Evolutionary conservation across 2,329 filamentous ascomycete genomes (phyloP).

Genomic region (Colletotrichum scovillei): DNA sequence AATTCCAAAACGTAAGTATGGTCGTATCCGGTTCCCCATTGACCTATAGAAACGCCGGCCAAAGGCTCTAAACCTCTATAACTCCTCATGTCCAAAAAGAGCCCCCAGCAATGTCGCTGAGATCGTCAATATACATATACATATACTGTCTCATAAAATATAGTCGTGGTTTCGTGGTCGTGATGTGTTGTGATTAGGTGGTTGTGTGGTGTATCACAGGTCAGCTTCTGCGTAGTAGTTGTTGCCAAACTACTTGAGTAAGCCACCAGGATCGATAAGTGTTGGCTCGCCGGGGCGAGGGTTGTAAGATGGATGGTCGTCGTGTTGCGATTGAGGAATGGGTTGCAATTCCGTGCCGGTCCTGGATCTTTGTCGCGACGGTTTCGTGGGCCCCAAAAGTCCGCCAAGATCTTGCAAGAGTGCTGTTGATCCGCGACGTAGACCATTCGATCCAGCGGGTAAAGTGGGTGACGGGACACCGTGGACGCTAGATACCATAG

Average conservation of each 20-base stretch:
- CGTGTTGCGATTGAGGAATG: conserved; percentile 55
- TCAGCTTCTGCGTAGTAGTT: not conserved
- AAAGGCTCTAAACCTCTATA: conserved; percentile 27
- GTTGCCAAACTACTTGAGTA: conserved; percentile 45
- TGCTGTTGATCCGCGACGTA: conserved; percentile 66
- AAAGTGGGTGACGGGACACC: conserved; percentile 54
- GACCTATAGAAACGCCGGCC: conserved; percentile 21
- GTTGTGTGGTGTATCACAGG: not conserved
- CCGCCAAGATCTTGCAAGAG: conserved; percentile 70
- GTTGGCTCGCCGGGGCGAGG: conserved; percentile 45
- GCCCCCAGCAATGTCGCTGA: not conserved
- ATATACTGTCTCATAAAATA: not conserved
- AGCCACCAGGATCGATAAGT: conserved; percentile 53
- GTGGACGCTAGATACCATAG: conserved; percentile 46
- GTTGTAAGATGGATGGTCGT: conserved; percentile 44
- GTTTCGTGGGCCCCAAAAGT: conserved; percentile 56
- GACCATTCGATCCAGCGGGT: conserved; percentile 56
- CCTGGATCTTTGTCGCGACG: conserved; percentile 45
- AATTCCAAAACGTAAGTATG: conserved; percentile 20
- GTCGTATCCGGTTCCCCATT: not conserved
- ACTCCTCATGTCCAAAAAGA: conserved; percentile 11
- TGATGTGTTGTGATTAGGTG: not conserved
- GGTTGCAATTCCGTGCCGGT: conserved; percentile 58
- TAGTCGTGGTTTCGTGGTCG: not conserved
- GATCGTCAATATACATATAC: conserved; percentile 27